These are phyloP conservation scores for Lobosporangium transversale DNA, from an alignment of 192 early-diverging fungal genomes.

Conservation along the genomic window DNA sequence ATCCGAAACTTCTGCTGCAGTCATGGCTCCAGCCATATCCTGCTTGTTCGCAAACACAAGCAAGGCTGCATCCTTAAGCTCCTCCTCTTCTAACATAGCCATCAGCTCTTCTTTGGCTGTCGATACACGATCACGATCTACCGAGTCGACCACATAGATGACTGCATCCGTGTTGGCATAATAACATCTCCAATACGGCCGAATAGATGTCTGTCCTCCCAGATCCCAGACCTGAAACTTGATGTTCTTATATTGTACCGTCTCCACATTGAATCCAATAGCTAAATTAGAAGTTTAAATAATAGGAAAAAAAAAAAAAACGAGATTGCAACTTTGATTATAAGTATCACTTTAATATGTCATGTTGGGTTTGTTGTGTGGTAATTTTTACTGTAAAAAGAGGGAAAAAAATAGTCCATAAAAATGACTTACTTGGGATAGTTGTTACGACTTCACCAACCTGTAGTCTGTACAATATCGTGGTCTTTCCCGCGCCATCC, in stretches of 20 bases:
- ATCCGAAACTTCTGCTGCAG: constrained; percentile 88
- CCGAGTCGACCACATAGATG: constrained; percentile 97
- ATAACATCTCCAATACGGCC: constrained; percentile 99
- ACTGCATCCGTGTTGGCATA: constrained; percentile 99
- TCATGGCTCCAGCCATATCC: constrained; percentile 95
- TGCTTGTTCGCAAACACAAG: constrained; percentile 99
- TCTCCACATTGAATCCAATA: constrained; percentile 91
- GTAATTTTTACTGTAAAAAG: too few relatives aligned
- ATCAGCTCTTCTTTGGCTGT: constrained; percentile 91
- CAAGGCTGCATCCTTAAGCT: constrained; percentile 87
- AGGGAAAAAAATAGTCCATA: too few relatives aligned
- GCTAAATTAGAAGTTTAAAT: constrained; percentile 41
- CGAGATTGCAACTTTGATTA: background rate
- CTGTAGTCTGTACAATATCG: constrained; percentile 95
- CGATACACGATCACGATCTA: constrained; percentile 88
- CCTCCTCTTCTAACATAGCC: constrained; percentile 95
- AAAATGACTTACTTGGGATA: constrained; percentile 87
- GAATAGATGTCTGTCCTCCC: constrained; percentile 89
- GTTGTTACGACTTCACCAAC: constrained; percentile 98
- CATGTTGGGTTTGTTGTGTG: too few relatives aligned
- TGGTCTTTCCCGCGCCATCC: constrained; percentile 97
- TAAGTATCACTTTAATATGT: too few relatives aligned
- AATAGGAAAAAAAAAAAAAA: background rate
- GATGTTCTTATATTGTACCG: constrained; percentile 96
- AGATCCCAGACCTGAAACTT: constrained; percentile 99